Percentiles rank a stretch among this genome's conserved stretches.
These are phyloP conservation scores for Dicorynia guianensis DNA, from an alignment of 306 rosid species.

Conservation along the genomic window DNA sequence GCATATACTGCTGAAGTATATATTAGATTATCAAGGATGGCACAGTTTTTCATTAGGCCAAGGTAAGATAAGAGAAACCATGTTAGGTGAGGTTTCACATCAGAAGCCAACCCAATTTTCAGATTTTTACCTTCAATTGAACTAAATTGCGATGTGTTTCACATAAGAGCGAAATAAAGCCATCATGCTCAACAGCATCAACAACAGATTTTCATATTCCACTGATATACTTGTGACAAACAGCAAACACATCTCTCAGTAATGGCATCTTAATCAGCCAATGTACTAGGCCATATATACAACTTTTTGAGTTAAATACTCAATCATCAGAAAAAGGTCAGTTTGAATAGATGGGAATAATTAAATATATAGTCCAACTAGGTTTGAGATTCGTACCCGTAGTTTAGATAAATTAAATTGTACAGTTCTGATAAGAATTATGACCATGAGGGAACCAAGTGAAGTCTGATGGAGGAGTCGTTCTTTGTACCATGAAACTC, in stretches of 20 bases:
- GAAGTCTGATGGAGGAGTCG: slow-evolving; percentile 97
- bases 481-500: slow-evolving; percentile 97
- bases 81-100: slow-evolving; percentile 10
- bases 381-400: slow-evolving; percentile 69
- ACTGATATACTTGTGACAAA: slow-evolving; percentile 16
- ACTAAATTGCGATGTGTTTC: slow-evolving; percentile 17
- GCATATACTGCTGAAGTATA: slow-evolving; percentile 24
- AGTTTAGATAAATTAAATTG: slow-evolving; percentile 94
- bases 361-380: slow-evolving; percentile 31
- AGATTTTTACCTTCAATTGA: slow-evolving; percentile 16
- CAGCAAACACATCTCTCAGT: slow-evolving; percentile 23
- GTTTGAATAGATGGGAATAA: slow-evolving; percentile 25
- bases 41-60: not conserved
- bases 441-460: slow-evolving; percentile 96
- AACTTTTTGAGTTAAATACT: slow-evolving; percentile 34
- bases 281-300: slow-evolving; percentile 7
- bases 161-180: slow-evolving; percentile 19
- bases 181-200: slow-evolving; percentile 15
- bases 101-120: slow-evolving; percentile 18
- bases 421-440: slow-evolving; percentile 94
- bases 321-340: slow-evolving; percentile 35
- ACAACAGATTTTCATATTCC: slow-evolving; percentile 17
- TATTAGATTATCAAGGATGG: slow-evolving; percentile 11
- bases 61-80: slow-evolving; percentile 19
- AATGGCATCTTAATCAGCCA: slow-evolving; percentile 21